phyloP scores from a whole-genome alignment of 2,329 filamentous ascomycete species.

The Dryadomyces sulphureus region DNA sequence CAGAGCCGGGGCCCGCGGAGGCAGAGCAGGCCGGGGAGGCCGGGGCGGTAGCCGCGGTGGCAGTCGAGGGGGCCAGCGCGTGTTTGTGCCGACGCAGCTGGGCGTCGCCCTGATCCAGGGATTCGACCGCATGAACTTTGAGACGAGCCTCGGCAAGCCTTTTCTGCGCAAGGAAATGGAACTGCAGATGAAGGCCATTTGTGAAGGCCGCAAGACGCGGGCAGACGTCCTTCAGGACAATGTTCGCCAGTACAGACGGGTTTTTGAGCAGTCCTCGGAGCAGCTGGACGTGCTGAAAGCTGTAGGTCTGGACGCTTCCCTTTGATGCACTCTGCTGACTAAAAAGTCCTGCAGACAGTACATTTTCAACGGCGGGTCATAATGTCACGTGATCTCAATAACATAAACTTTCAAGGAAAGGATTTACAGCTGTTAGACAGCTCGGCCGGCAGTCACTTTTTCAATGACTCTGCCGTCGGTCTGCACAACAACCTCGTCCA shows the following conservation, averaged over 20 bases:
- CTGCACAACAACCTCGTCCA: conserved; percentile 31
- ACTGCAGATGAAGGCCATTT: conserved; percentile 90
- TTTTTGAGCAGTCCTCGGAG: conserved; percentile 70
- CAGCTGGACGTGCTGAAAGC: conserved; percentile 53
- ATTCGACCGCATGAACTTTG: conserved; percentile 87
- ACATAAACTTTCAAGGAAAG: too few species aligned
- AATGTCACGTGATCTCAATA: too few species aligned
- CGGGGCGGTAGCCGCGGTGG: conserved; percentile 22
- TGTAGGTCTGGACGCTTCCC: conserved; percentile 27
- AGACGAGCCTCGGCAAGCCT: conserved; percentile 85
- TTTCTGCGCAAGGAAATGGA: conserved; percentile 98
- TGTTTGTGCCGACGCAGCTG: conserved; percentile 85
- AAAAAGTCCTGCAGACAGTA: conserved; percentile 37
- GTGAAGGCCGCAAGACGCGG: conserved; percentile 66
- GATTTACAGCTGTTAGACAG: too few species aligned
- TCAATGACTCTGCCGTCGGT: conserved; percentile 29
- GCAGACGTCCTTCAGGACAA: conserved; percentile 67
- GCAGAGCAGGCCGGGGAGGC: conserved; percentile 23
- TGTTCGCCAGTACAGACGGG: conserved; percentile 70
- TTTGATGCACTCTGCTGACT: conserved; percentile 5
- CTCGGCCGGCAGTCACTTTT: too few species aligned
- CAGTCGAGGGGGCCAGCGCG: conserved; percentile 45
- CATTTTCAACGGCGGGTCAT: conserved; percentile 20
- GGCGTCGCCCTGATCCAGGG: conserved; percentile 86
- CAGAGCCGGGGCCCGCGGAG: conserved; percentile 28